These are phyloP conservation scores for Colletotrichum kahawae DNA, from an alignment of 2,329 filamentous ascomycete genomes.

Conservation along the genomic window DNA sequence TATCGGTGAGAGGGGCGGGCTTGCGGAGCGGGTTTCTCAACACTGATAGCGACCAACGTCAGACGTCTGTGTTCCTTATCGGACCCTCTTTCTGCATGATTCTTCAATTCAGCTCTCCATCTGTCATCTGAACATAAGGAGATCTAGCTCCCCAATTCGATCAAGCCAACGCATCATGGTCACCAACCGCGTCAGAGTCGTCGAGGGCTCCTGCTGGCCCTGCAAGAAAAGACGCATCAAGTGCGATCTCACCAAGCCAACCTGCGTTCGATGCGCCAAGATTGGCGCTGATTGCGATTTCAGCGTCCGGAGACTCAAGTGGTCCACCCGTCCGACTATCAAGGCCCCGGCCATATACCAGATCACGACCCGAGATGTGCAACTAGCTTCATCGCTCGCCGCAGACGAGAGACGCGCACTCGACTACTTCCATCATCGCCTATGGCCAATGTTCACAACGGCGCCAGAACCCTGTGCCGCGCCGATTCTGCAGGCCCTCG, in stretches of 20 bases:
- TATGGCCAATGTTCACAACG: conserved; percentile 36
- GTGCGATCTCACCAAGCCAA: conserved; percentile 36
- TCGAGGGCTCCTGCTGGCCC: conserved; percentile 45
- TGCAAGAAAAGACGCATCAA: conserved; percentile 37
- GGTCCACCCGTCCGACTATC: conserved; percentile 43
- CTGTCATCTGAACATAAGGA: neutral
- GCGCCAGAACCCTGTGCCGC: conserved; percentile 32
- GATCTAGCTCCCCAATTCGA: neutral
- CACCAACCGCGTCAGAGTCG: neutral
- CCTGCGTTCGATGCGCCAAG: conserved; percentile 34
- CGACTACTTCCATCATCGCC: conserved; percentile 36
- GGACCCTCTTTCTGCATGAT: neutral
- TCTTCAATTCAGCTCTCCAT: neutral
- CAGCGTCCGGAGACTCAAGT: conserved; percentile 43
- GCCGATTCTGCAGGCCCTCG: conserved; percentile 32
- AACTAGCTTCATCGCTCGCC: conserved; percentile 26
- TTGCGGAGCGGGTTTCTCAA: neutral
- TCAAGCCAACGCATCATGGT: neutral
- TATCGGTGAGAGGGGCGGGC: neutral
- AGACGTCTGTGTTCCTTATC: neutral
- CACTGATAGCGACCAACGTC: neutral
- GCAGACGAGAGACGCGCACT: conserved; percentile 33
- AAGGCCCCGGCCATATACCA: conserved; percentile 32
- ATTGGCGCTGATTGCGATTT: conserved; percentile 27
- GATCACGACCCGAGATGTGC: conserved; percentile 28